A percentile compares a stretch with the other conserved stretches of the same genome.
These are phyloP conservation scores for Ascodesmis nigricans DNA, from an alignment of 495 filamentous ascomycete species.

Conservation along the genomic window DNA sequence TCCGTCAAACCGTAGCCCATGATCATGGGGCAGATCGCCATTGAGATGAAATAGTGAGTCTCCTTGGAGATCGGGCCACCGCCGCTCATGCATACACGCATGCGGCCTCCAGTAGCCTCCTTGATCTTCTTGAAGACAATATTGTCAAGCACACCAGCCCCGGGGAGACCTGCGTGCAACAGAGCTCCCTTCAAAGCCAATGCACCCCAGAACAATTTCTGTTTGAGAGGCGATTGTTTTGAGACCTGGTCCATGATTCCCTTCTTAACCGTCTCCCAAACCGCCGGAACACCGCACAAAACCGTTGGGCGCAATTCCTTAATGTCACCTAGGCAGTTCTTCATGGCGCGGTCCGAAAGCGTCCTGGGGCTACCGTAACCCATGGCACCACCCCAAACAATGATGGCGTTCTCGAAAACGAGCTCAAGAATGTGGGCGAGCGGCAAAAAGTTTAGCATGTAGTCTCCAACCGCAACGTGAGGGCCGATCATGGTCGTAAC, in stretches of 20 bases:
- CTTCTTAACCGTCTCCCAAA: constrained; percentile 98
- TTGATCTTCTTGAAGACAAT: constrained; percentile 80
- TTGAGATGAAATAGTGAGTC: constrained; percentile 68
- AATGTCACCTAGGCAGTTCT: constrained; percentile 91
- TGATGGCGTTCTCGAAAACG: constrained; percentile 79
- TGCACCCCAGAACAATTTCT: constrained; percentile 82
- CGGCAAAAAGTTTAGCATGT: constrained; percentile 75
- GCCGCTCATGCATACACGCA: constrained; percentile 67
- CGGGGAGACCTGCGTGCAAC: constrained; percentile 53
- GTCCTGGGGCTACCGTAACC: constrained; percentile 92
- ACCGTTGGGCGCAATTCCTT: constrained; percentile 79
- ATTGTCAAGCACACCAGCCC: constrained; percentile 45
- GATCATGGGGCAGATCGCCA: constrained; percentile 76
- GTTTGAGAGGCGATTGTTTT: constrained; percentile 45
- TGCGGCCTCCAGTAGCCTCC: constrained; percentile 64
- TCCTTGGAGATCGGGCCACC: constrained; percentile 73
- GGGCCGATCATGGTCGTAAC: constrained; percentile 65
- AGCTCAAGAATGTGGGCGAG: constrained; percentile 92
- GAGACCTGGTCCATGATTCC: constrained; percentile 76
- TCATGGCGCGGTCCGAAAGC: constrained; percentile 68
- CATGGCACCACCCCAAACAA: constrained; percentile 94
- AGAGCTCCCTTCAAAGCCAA: constrained; percentile 65
- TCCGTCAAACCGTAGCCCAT: constrained; percentile 86
- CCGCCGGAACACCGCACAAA: constrained; percentile 83
- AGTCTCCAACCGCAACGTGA: constrained; percentile 71